Evolutionary conservation across 768 basidiomycete species (phyloP).

Genomic region (Xerocomellus intermedius): DNA sequence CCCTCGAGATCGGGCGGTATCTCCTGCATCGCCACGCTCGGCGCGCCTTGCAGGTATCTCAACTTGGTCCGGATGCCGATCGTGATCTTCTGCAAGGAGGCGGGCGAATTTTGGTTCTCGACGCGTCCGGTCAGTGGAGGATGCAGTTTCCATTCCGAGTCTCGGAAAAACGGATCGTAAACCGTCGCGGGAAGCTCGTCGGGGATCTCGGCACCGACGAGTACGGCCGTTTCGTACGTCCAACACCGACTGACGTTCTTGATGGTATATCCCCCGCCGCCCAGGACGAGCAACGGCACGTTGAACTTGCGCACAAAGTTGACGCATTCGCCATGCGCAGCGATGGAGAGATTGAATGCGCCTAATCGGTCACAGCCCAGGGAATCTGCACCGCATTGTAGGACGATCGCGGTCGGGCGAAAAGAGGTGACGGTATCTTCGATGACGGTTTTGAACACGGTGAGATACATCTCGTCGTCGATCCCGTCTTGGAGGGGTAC

Average conservation of each 20-base stretch:
- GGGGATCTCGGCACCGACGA: slow-evolving; percentile 79
- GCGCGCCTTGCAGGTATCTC: slow-evolving; percentile 90
- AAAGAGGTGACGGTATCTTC: slow-evolving; percentile 91
- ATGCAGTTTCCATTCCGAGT: slow-evolving; percentile 89
- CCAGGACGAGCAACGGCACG: slow-evolving; percentile 86
- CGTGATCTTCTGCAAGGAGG: slow-evolving; percentile 84
- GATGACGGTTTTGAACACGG: slow-evolving; percentile 93
- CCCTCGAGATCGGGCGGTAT: slow-evolving; percentile 90
- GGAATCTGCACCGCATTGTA: slow-evolving; percentile 97
- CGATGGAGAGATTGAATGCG: slow-evolving; percentile 96
- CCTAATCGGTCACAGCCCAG: slow-evolving; percentile 93
- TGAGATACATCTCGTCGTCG: slow-evolving; percentile 95
- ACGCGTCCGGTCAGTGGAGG: slow-evolving; percentile 89
- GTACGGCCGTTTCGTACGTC: slow-evolving; percentile 96
- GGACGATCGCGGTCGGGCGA: slow-evolving; percentile 84
- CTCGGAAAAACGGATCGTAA: slow-evolving; percentile 91
- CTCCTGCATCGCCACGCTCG: slow-evolving; percentile 95
- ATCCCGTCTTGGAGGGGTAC: slow-evolving; percentile 95
- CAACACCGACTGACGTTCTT: slow-evolving; percentile 98
- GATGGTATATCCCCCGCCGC: slow-evolving; percentile 96
- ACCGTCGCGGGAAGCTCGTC: slow-evolving; percentile 86
- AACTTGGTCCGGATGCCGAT: slow-evolving; percentile 83
- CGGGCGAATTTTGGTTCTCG: slow-evolving; percentile 87
- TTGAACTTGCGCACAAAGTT: slow-evolving; percentile 93
- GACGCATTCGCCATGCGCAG: slow-evolving; percentile 97